Conservation (phyloP, 371 early-diverging fungal species). For the Umbelopsis sp. region DNA sequence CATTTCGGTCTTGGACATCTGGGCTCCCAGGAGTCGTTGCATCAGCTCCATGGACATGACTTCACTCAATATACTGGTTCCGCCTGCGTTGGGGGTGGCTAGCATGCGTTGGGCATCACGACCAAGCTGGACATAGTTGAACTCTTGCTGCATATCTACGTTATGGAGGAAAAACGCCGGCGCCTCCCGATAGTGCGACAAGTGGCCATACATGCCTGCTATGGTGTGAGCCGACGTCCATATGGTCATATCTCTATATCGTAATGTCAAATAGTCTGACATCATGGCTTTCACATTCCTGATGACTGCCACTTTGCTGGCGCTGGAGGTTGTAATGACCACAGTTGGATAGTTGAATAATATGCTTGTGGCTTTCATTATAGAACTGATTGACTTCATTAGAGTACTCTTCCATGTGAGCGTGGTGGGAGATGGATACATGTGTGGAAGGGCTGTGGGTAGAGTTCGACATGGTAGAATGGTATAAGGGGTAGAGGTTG, state of each 20-base stretch:
- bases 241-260: background rate
- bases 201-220: background rate
- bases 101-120: conserved; percentile 34
- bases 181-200: background rate
- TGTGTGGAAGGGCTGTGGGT: background rate
- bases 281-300: background rate
- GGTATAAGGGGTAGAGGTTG: background rate
- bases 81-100: conserved; percentile 57
- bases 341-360: background rate
- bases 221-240: background rate
- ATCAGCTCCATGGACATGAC: conserved; percentile 58
- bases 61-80: conserved; percentile 53
- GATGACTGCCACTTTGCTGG: background rate
- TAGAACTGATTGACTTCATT: background rate
- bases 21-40: conserved; percentile 48
- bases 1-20: conserved; percentile 57
- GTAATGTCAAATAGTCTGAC: background rate
- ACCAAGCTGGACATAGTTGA: background rate
- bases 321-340: background rate
- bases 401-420: background rate
- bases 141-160: background rate
- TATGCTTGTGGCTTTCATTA: background rate
- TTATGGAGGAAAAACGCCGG: background rate
- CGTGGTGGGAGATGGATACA: background rate
- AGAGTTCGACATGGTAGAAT: background rate